Base-by-base conservation (phyloP, 192 early-diverging fungal genomes). In the Coemansia sp. region DNA sequence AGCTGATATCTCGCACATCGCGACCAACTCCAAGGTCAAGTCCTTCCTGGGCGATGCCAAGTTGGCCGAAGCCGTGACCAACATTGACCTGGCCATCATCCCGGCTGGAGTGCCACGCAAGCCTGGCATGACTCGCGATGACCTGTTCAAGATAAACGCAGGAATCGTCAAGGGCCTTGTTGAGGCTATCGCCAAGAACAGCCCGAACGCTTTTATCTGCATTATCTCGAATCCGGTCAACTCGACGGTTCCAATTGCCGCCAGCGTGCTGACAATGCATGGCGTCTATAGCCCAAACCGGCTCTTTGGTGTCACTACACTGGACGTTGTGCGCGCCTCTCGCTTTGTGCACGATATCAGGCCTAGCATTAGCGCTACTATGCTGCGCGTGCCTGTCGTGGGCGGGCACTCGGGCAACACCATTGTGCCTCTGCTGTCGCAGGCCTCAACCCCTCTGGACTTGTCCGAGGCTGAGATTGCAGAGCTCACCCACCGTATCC, bases 61-160 rank as follows among this genome's bases (percentile, higher is more conserved):
- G 62, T 86, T 96, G 80, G 84, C 87, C 65, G 81, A 76, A 29
- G 88, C 94, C 7, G 70, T 96, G 57, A 68, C 74, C 53, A 88
- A 78, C 42, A 80, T 89, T 10, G 80, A 87, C 52, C 72, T 93
- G 46, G 90, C 97, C 56, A 90, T 99, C 48, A 98, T 99, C 67
- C 97, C 97, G 8, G 96, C 95, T 54, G 95, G 96, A 72, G 90
- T 98, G 14, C 96, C 96, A 48, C 88, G 96, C 72, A 98, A 98
- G 90, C 96, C 95, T 57, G 96, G 95, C 53, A 98, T 98, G 96
- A 93, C 95, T 63, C 91, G 96, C 76, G 95, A 98, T 72, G 96
- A 98, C 62, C 83, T 98, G 62, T 98, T 98, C 90, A 98, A 97
- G 86, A 93, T 86, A 79, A 96, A 96, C 76, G 94, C 94, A 53